These are phyloP conservation scores for Rhizoclosmatium sp. DNA, from an alignment of 192 early-diverging fungal genomes.

Conservation along the genomic window DNA sequence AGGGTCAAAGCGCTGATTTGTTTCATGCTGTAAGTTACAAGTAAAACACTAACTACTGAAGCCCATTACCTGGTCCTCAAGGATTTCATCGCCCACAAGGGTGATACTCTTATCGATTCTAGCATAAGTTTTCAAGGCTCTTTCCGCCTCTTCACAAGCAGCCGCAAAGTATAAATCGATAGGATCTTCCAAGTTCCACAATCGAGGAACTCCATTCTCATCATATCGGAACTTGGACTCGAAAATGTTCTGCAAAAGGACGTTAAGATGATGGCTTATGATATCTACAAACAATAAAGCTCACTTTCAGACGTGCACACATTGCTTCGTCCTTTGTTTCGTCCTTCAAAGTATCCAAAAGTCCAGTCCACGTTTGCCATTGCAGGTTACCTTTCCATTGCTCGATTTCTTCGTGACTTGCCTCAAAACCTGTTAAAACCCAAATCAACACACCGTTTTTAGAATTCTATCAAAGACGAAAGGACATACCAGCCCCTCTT, in stretches of 20 bases:
- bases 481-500: slow-evolving; percentile 34
- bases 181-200: slow-evolving; percentile 96
- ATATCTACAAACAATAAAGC: neutral
- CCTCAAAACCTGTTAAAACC: slow-evolving; percentile 41
- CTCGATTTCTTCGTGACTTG: slow-evolving; percentile 22
- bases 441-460: neutral
- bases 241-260: slow-evolving; percentile 59
- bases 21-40: neutral
- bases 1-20: slow-evolving; percentile 45
- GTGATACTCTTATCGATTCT: slow-evolving; percentile 69
- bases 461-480: slow-evolving; percentile 1
- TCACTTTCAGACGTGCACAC: slow-evolving; percentile 69
- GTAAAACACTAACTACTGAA: neutral
- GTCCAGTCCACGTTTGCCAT: slow-evolving; percentile 74
- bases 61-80: slow-evolving; percentile 51
- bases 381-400: neutral
- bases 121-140: slow-evolving; percentile 74
- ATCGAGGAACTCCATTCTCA: slow-evolving; percentile 86
- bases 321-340: slow-evolving; percentile 86
- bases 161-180: slow-evolving; percentile 86
- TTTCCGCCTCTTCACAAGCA: slow-evolving; percentile 68
- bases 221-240: slow-evolving; percentile 96
- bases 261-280: too few relatives aligned
- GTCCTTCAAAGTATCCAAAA: slow-evolving; percentile 77
- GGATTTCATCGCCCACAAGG: slow-evolving; percentile 45